Evolutionary conservation across 306 rosid species (phyloP), one percentile per base, ranked within the genome.

Genomic region (Sicyos baderoa): DNA sequence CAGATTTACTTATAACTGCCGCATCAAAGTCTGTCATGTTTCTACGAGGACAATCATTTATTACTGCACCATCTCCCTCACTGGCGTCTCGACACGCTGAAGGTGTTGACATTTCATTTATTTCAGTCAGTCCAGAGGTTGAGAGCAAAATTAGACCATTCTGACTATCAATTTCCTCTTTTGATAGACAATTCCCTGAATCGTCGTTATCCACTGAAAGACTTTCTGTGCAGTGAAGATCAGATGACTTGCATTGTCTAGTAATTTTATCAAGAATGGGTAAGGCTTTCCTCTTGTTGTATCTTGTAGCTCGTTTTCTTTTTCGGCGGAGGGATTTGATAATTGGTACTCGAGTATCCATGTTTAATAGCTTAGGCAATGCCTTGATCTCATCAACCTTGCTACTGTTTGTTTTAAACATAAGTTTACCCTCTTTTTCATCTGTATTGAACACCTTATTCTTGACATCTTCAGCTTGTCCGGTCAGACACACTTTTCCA

Each of bases 391-490:
- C 82, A 51, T 77, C 73, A 71, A 58, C 40, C 70, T 79, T 81
- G 71, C 57, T 60, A 65, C 57, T 60, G 70, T 23, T 23, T 23
- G 72, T 15, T 75, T 74, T 70, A 75, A 70, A 61, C 73, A 73
- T 48, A 9, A 29, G 71, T 81, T 81, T 77, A 35, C 42, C 80
- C 74, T 82, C 87, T 69, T 80, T 83, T 44, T 71, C 83, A 52
- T 62, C 82, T 72, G 65, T 71, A 19, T 61, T 77, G 71, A 78
- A 73, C 50, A 68, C 69, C 72, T 65, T 88, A 79, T 51, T 79
- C 50, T 64, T 82, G 67, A 51, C 78, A 81, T 54, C 77, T 64
- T 81, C 96, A 73, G 61, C 57, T 74, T 81, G 68, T 83, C 79
- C 82, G 53, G 89, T 49, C 56, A 23, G 23, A 67, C 72, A 23